Conservation (phyloP, 1,284 basidiomycete species). For the Volvariella surrecta region DNA sequence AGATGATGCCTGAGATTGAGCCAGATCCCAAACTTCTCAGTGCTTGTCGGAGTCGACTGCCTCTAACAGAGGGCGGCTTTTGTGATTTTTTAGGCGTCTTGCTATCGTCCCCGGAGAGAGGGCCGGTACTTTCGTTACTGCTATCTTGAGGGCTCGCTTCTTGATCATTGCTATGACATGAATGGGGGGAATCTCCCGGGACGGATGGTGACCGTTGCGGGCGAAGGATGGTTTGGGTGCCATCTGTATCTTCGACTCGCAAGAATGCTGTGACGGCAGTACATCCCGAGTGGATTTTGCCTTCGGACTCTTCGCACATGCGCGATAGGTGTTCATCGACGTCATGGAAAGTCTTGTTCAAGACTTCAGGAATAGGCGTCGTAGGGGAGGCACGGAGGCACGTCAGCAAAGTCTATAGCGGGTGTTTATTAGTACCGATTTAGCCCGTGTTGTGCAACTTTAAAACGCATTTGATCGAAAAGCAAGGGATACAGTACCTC, state of each 20-base stretch:
- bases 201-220: constrained; percentile 13
- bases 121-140: constrained; percentile 20
- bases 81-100: constrained; percentile 21
- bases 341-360: constrained; percentile 90
- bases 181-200: constrained; percentile 22
- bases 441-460: no score
- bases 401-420: constrained; percentile 43
- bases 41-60: constrained; percentile 48
- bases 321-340: constrained; percentile 81
- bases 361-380: constrained; percentile 75
- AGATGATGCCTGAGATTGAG: constrained; percentile 22
- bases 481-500: constrained; percentile 41
- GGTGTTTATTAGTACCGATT: background rate
- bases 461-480: constrained; percentile 5
- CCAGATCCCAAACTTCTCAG: constrained; percentile 43
- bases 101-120: constrained; percentile 9
- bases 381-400: constrained; percentile 40
- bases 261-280: constrained; percentile 98
- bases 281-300: constrained; percentile 93
- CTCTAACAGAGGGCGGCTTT: constrained; percentile 33
- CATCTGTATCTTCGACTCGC: constrained; percentile 79
- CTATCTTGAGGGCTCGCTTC: constrained; percentile 24
- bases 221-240: constrained; percentile 55
- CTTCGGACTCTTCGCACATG: constrained; percentile 76
- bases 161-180: constrained; percentile 23